These are phyloP conservation scores for Clohesyomyces aquaticus DNA, from an alignment of 495 filamentous ascomycete genomes.

Conservation along the genomic window DNA sequence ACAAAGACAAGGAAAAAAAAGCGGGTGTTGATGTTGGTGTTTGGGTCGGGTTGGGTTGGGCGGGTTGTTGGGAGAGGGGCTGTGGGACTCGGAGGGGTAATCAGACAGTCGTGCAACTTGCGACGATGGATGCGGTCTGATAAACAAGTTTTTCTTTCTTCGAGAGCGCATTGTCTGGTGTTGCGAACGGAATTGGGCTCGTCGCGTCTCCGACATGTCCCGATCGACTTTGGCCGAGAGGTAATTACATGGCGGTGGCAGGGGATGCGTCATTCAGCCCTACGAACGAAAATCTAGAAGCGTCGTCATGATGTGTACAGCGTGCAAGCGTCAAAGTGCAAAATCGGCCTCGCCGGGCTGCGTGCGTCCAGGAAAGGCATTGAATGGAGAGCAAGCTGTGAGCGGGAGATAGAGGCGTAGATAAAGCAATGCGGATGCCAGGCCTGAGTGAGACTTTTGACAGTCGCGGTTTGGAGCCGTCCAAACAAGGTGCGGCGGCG, in stretches of 20 bases:
- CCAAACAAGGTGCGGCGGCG: not conserved
- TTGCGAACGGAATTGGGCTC: not conserved
- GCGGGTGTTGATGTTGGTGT: not conserved
- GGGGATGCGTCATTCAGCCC: slow-evolving; percentile 8
- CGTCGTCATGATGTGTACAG: too few relatives aligned
- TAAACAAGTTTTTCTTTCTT: not conserved
- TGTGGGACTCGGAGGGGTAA: too few relatives aligned
- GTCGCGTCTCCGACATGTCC: not conserved
- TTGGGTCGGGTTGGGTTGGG: not conserved
- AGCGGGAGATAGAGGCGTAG: too few relatives aligned
- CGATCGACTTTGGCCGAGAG: too few relatives aligned
- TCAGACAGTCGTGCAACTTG: too few relatives aligned
- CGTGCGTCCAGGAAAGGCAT: not conserved
- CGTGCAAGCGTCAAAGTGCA: too few relatives aligned
- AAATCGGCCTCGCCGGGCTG: too few relatives aligned
- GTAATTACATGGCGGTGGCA: not conserved
- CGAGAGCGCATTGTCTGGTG: slow-evolving; percentile 1
- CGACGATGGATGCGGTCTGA: not conserved
- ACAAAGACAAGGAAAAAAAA: not conserved
- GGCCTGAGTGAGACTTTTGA: too few relatives aligned
- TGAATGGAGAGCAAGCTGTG: too few relatives aligned
- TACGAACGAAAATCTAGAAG: slow-evolving; percentile 12
- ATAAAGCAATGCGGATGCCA: too few relatives aligned
- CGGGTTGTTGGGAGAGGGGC: not conserved
- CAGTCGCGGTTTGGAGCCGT: too few relatives aligned